A percentile compares a stretch with the other conserved stretches of the same genome.
These are phyloP conservation scores for Spergularia bocconei DNA, from an alignment of 148 eudicot genomes.

Conservation along the genomic window DNA sequence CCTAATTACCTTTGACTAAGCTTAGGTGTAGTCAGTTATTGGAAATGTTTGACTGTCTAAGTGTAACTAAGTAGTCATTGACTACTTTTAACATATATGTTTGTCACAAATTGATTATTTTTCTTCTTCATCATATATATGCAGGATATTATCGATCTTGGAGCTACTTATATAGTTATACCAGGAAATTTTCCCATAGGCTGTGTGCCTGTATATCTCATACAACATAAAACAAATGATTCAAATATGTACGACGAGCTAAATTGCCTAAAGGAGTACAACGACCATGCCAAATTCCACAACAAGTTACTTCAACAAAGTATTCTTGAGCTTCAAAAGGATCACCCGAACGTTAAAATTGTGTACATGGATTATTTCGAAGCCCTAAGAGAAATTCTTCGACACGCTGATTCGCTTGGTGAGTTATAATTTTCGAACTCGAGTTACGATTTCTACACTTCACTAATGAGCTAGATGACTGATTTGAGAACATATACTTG, in stretches of 20 bases:
- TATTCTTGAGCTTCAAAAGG: conserved; percentile 21
- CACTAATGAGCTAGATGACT: too few relatives aligned
- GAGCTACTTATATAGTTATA: conserved; percentile 31
- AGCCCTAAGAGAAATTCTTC: conserved; percentile 23
- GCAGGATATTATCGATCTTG: conserved; percentile 40
- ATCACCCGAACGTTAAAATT: conserved; percentile 26
- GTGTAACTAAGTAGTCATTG: too few relatives aligned
- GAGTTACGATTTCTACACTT: too few relatives aligned
- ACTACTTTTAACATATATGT: too few relatives aligned
- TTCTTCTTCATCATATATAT: neutral
- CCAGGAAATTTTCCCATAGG: conserved; percentile 46
- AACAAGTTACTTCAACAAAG: conserved; percentile 24
- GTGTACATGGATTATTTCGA: conserved; percentile 27
- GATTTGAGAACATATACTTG: neutral
- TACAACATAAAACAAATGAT: conserved; percentile 20
- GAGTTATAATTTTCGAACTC: neutral
- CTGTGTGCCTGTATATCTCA: conserved; percentile 30
- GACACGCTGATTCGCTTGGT: conserved; percentile 26
- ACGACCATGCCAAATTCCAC: conserved; percentile 25
- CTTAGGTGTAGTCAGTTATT: too few relatives aligned
- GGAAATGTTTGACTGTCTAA: too few relatives aligned
- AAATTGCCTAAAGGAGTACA: conserved; percentile 30
- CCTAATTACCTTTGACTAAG: too few relatives aligned
- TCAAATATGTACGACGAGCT: conserved; percentile 25
- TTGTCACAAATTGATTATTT: too few relatives aligned